Evolutionary conservation across 2,329 filamentous ascomycete genomes (phyloP).

Genomic region (Diaporthe caulivora): DNA sequence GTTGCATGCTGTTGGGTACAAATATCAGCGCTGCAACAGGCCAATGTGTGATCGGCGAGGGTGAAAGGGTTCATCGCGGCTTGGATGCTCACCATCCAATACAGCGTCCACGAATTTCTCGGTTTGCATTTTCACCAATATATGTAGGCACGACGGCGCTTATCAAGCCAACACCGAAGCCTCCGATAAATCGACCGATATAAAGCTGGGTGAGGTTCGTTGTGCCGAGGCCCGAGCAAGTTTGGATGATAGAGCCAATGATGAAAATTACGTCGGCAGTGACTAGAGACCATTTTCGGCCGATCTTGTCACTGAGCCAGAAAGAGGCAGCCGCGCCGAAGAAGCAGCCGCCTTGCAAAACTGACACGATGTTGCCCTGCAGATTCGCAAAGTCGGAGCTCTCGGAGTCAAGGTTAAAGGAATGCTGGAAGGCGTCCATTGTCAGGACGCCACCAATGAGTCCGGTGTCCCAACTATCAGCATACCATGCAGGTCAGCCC

Average conservation of each 20-base stretch:
- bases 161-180: constrained; percentile 39
- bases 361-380: constrained; percentile 54
- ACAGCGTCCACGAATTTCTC: constrained; percentile 37
- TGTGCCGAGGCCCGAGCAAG: constrained; percentile 33
- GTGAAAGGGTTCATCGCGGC: no score
- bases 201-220: constrained; percentile 37
- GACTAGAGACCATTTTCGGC: constrained; percentile 36
- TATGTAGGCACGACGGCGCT: constrained; percentile 38
- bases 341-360: constrained; percentile 39
- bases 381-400: constrained; percentile 36
- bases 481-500: neutral
- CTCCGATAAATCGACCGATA: constrained; percentile 37
- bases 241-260: constrained; percentile 33
- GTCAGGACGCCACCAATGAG: constrained; percentile 39
- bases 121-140: constrained; percentile 37
- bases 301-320: constrained; percentile 67
- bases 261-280: constrained; percentile 34
- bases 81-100: constrained; percentile 33
- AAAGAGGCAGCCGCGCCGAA: constrained; percentile 46
- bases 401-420: constrained; percentile 35
- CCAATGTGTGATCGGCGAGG: neutral
- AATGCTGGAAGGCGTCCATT: constrained; percentile 39
- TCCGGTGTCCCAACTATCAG: constrained; percentile 36
- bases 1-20: constrained; percentile 31
- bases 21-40: neutral